Evolutionary conservation across 116 monocot genomes (phyloP), one percentile per base, ranked within the genome.

Genomic region (Zostera marina): DNA sequence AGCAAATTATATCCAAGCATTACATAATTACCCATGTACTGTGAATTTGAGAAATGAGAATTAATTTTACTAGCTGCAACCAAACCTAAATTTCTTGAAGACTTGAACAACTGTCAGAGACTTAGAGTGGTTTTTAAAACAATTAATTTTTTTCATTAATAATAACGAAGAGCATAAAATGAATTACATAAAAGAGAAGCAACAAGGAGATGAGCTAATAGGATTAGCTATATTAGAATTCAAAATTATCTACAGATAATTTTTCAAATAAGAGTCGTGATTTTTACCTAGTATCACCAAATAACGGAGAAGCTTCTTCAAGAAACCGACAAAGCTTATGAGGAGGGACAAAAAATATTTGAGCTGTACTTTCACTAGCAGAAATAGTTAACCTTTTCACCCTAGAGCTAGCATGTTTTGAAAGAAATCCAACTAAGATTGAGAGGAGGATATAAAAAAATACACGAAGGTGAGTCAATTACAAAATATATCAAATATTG

Each of bases 261-360:
- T 32, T 32, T 32, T 32, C 32, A 32, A 32, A 32, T 32, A 32
- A 32, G n/a, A 32, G 24, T 21, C 14, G 42, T 47, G 52, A 32
- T 5, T 59, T 2, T 41, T 66, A 94, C 93, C 96, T 89, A 63
- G 77, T 77, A 53, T 82, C 73, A 46, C 96, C 96, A 82, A 89
- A 96, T 38, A 78, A 60, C 60, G 72, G 63, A 67, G 78, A 78
- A 22, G 82, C 80, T 68, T 89, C 96, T 42, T 62, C 55, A 22
- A 96, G 85, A 68, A 96, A 89, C 68, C 85, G 77, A 68, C 66
- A 65, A 72, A 96, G 74, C 45, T 81, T 81, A 60, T 89, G 96
- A 58, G 90, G 96, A 47, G 96, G 89, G 76, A 96, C 86, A 76
- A 64, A 96, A 62, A 96, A 89, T 54, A 89, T 60, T 45, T 96